Base-by-base conservation (phyloP, 768 basidiomycete species). In the Fibroporia radiculosa region DNA sequence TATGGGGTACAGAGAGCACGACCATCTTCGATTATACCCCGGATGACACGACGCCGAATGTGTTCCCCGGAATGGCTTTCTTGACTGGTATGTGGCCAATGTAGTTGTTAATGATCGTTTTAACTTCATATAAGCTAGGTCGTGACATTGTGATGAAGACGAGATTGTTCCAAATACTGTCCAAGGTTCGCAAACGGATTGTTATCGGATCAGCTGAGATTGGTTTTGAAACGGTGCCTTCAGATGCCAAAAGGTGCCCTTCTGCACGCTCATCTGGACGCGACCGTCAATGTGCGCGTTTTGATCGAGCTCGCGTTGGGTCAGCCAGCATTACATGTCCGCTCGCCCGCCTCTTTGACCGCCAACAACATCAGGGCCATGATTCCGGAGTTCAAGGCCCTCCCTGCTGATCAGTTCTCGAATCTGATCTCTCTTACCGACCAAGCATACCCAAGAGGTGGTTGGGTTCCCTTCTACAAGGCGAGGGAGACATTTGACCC, bases 241-340 rank as follows among this genome's bases (percentile, higher is more conserved):
- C 22, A 84, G 82, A 85, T 89, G 82, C 86, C 86, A 2, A 89
- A 88, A 62, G 87, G 86, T 31, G 83, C 73, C 1, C 67, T 89
- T 3, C 66, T 90, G 12, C 85, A 89, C 52, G 76, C 70, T 0
- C 86, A 89, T 56, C 66, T 89, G n/a, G 84, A 84, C 54, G 80
- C 83, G 16, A 83, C 77, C 0, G 80, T 84, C 19, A 75, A 82
- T 42, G 70, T 68, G 1, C 55, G 64, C 16, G 64, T 68, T 19
- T 65, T 87, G 4, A 64, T 83, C 12, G 56, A 67, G 14, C 63
- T 80, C 10, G 83, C 81, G 1, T 58, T 80, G 20, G 60, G 74
- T 41, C 66, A 86, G 25, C 69, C 75, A 2, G 69, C 71, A 6
- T 65, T 88, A n/a, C 78, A 86, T 61, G 69, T 88, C 40, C 68